Base-by-base conservation (phyloP, 345 rosid species). In the Garcia nutans region DNA sequence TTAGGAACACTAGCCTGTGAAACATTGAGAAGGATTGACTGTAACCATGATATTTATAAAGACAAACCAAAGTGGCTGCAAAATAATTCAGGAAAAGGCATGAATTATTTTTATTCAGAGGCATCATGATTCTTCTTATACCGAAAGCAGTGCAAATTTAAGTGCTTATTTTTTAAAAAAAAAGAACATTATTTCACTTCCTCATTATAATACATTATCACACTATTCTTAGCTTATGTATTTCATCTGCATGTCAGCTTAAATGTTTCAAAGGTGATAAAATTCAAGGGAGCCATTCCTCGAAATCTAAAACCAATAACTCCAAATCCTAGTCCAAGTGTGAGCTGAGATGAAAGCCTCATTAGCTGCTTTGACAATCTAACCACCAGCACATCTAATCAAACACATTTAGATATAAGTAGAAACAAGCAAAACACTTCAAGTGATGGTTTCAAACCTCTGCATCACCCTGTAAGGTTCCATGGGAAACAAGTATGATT, bases 401-500 rank as follows among this genome's bases (percentile, higher is more conserved):
- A 19, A 64, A 63, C 17, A 6, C 4, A 9, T 47, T 8, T 42
- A 19, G 23, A 45, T 28, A 63, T 11, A 37, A 22, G 15, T 65
- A 58, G 33, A 62, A 54, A 10, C 15, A n/a, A 54, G 66, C 8
- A 10, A 68, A 24, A 26, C 10, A 58, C 22, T 59, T 66, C n/a
- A 13, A 54, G 15, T 15, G 42, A 31, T 63, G 49, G 23, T 47
- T 55, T 69, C 78, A 58, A 72, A 91, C 96, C 91, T 88, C 91
- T 64, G 79, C 63, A 73, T 82, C 80, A 64, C 58, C 78, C 79
- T 86, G 88, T 19, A 81, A 82, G 64, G 77, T 78, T 78, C 93
- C 99, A 77, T 90, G 93, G 79, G 93, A 91, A 76, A 93, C 91
- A 52, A 95, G 97, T 78, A 95, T 77, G 67, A 95, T 89, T 83